These are phyloP conservation scores for Zygosaccharomyces pseudorouxii DNA, from an alignment of 805 yeast species.

Conservation along the genomic window DNA sequence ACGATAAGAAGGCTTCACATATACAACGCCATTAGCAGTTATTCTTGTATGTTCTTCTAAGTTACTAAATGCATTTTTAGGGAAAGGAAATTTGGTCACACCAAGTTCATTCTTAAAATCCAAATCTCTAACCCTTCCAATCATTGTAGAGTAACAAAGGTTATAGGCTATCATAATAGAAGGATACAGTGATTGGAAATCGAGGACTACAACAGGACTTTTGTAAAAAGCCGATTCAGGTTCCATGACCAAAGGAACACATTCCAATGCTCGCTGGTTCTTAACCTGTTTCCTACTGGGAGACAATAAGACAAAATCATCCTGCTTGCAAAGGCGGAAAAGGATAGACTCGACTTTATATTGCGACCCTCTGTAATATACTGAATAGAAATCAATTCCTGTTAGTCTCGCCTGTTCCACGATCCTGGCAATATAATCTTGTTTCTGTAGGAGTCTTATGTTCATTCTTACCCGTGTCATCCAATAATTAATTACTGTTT, in stretches of 20 bases:
- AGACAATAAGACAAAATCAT: conserved; percentile 65
- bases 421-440: conserved; percentile 64
- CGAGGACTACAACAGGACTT: conserved; percentile 84
- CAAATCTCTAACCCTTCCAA: conserved; percentile 58
- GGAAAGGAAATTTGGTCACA: conserved; percentile 45
- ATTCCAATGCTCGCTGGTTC: conserved; percentile 78
- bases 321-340: conserved; percentile 67
- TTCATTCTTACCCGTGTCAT: conserved; percentile 42
- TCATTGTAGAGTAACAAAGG: conserved; percentile 70
- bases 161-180: conserved; percentile 89
- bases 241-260: conserved; percentile 89
- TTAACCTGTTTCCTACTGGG: conserved; percentile 80
- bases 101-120: conserved; percentile 50
- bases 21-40: conserved; percentile 86
- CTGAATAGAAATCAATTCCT: conserved; percentile 87
- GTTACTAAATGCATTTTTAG: conserved; percentile 52
- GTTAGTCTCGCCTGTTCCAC: conserved; percentile 79
- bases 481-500: conserved; percentile 45
- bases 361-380: conserved; percentile 88
- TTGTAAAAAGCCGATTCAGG: conserved; percentile 82
- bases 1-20: conserved; percentile 60
- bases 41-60: conserved; percentile 53
- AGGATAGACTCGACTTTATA: conserved; percentile 87
- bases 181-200: conserved; percentile 92
- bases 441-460: conserved; percentile 46